Evolutionary conservation across 768 basidiomycete genomes (phyloP).

Genomic region (Amanita pallidorosea): DNA sequence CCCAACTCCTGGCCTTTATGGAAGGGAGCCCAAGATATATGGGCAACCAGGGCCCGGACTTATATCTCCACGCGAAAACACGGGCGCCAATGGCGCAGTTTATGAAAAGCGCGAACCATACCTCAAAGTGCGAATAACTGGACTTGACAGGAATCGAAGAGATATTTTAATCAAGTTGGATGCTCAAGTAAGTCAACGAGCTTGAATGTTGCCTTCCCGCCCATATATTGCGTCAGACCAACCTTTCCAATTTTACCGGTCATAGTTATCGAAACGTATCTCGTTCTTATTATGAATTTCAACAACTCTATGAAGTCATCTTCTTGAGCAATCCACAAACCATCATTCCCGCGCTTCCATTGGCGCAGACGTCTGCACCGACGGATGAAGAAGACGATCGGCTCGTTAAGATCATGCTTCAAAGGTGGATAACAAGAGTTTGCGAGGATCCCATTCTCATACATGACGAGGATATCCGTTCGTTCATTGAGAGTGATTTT

Average conservation of each 20-base stretch:
- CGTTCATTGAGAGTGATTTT: slow-evolving; percentile 96
- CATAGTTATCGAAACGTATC: slow-evolving; percentile 89
- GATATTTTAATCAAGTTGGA: slow-evolving; percentile 93
- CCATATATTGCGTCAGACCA: slow-evolving; percentile 56
- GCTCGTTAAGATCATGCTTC: slow-evolving; percentile 88
- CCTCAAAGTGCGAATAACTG: slow-evolving; percentile 81
- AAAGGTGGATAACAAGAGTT: slow-evolving; percentile 88
- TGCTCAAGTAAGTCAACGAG: slow-evolving; percentile 60
- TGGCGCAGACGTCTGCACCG: slow-evolving; percentile 93
- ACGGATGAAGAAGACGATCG: slow-evolving; percentile 98
- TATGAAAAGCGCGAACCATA: slow-evolving; percentile 77
- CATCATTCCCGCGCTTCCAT: slow-evolving; percentile 88
- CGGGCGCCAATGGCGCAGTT: slow-evolving; percentile 55
- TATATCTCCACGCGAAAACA: slow-evolving; percentile 61
- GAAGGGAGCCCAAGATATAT: slow-evolving; percentile 78
- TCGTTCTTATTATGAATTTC: slow-evolving; percentile 91
- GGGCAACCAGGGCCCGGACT: slow-evolving; percentile 79
- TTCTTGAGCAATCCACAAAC: slow-evolving; percentile 91
- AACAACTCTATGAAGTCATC: slow-evolving; percentile 86
- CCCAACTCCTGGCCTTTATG: slow-evolving; percentile 50
- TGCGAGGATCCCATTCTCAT: slow-evolving; percentile 87
- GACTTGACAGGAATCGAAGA: slow-evolving; percentile 87
- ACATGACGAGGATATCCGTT: slow-evolving; percentile 86
- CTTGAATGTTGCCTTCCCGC: neutral
- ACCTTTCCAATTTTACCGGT: slow-evolving; percentile 84